These are phyloP conservation scores for Mrakia gelida DNA, from an alignment of 768 basidiomycete genomes.

Conservation along the genomic window DNA sequence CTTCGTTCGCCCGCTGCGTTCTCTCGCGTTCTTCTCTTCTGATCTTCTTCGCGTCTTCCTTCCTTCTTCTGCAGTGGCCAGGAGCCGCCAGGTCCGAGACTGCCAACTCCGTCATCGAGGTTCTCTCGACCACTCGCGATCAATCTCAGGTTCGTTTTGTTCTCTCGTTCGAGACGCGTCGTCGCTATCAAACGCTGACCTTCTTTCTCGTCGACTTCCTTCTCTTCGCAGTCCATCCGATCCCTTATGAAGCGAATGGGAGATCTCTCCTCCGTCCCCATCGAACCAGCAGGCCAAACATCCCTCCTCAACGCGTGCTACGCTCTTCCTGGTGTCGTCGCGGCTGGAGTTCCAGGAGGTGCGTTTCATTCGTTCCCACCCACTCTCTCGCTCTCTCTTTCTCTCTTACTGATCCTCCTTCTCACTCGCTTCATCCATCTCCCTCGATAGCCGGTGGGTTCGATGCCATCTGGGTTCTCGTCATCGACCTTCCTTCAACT, in stretches of 20 bases:
- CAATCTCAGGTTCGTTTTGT: constrained; percentile 9
- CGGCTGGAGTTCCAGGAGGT: constrained; percentile 97
- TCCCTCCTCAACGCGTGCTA: constrained; percentile 72
- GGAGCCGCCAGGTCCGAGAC: neutral
- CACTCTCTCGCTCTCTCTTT: neutral
- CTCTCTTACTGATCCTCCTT: neutral
- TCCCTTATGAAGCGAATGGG: constrained; percentile 82
- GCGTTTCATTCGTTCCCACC: constrained; percentile 40
- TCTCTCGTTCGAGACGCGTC: neutral
- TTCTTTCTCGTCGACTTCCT: neutral
- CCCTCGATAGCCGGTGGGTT: constrained; percentile 91
- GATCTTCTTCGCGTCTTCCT: neutral
- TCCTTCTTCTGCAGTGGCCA: neutral
- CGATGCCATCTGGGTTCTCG: constrained; percentile 91
- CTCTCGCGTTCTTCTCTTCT: neutral
- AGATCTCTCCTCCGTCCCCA: constrained; percentile 64
- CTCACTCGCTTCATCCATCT: neutral
- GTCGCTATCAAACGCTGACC: neutral
- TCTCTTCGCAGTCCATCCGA: constrained; percentile 60
- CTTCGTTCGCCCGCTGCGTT: neutral
- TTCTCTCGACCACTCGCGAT: constrained; percentile 6
- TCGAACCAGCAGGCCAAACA: constrained; percentile 87
- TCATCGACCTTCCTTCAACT: constrained; percentile 54
- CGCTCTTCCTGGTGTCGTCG: constrained; percentile 74
- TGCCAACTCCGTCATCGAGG: constrained; percentile 16